phyloP scores from a whole-genome alignment of 192 early-diverging fungal species.

The Fimicolochytrium jonesii region DNA sequence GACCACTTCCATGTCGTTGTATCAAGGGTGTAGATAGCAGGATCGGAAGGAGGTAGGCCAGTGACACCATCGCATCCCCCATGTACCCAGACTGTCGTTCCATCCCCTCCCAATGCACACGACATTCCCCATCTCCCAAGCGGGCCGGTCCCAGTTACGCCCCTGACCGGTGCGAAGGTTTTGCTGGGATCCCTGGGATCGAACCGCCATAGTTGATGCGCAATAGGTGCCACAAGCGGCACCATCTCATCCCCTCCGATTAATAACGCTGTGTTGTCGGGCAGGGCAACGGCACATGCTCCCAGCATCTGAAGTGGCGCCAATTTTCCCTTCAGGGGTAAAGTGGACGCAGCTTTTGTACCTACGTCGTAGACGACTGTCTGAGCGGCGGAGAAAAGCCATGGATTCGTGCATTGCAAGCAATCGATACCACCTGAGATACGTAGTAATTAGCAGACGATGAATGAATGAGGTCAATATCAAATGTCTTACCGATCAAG shows the following conservation, averaged over 20 bases:
- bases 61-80: constrained; percentile 19
- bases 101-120: background rate
- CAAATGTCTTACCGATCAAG: constrained; percentile 1
- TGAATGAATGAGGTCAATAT: background rate
- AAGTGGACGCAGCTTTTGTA: background rate
- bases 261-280: background rate
- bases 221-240: background rate
- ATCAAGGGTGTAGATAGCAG: constrained; percentile 12
- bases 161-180: constrained; percentile 1
- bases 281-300: constrained; percentile 10
- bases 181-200: constrained; percentile 1
- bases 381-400: background rate
- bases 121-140: constrained; percentile 5
- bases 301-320: constrained; percentile 3
- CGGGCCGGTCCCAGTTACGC: constrained; percentile 9
- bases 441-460: background rate
- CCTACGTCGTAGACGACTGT: constrained; percentile 8
- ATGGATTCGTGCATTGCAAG: background rate
- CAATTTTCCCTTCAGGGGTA: background rate
- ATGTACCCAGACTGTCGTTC: constrained; percentile 11
- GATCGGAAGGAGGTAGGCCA: background rate
- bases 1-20: background rate
- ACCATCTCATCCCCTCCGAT: constrained; percentile 14
- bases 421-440: constrained; percentile 20
- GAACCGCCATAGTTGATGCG: constrained; percentile 13